Base-by-base conservation (phyloP, 768 basidiomycete genomes). In the Holtermanniella nyarrowii region DNA sequence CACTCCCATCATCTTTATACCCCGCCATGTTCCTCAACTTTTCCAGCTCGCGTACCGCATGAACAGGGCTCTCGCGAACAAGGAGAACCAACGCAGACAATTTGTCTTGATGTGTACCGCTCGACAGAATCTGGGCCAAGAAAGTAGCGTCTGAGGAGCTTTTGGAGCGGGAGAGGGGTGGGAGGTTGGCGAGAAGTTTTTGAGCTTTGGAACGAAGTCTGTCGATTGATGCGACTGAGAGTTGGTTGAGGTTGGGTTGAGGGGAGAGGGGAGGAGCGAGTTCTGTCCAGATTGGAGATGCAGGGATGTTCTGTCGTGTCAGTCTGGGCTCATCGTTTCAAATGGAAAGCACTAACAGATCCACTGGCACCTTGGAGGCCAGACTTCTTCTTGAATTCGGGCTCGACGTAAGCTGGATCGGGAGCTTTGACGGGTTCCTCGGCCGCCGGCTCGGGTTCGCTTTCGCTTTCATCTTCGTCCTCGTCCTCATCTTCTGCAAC, bases 21-120 rank as follows among this genome's bases (percentile, higher is more conserved):
- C 86, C 85, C 1, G 85, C 81, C 83, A 93, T 82, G 2, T 72
- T 72, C 65, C 81, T 80, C 49, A 96, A 71, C 2, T 77, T 78
- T 50, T 88, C 86, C 46, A 95, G 72, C 0, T 88, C 85, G 58
- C 82, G 82, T 5, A 77, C 78, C 62, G 91, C 88, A 65, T 93
- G 88, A 55, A 91, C 55, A 1, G 91, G 91, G 21, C 85, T 85
- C 47, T 82, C 81, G 71, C 93, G 86, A 18, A 90, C 87, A 44
- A 96, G 76, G 39, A 96, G 74, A 18, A 89, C 88, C 47, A 97
- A 76, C 0, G 93, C 91, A 56, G 87, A 87, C 1, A 97, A 80
- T 49, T 88, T 79, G 67, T 96, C 93, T 14, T 87, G 88, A 14
- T 91, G 80, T 2, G 93, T 97, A 51, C 93, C 93, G 22, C 82